Percentiles rank a stretch among this genome's conserved stretches.
phyloP scores from a whole-genome alignment of 1,139 yeast species.

The Suhomyces chickasaworum region DNA sequence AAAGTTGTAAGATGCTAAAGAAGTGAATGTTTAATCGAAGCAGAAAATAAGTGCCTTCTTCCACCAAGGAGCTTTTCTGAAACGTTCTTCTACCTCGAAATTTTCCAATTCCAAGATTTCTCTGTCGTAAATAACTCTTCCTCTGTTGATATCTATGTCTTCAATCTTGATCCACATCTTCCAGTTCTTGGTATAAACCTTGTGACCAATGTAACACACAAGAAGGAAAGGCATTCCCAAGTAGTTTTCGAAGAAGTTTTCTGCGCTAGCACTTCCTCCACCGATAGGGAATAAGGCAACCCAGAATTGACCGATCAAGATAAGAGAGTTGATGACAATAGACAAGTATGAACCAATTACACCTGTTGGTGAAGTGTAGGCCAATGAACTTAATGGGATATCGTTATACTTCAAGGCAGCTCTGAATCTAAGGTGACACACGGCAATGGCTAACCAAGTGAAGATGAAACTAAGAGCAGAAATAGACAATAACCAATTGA shows the following conservation, averaged over 20 bases:
- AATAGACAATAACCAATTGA: conserved; percentile 30
- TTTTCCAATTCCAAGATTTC: conserved; percentile 29
- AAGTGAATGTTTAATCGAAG: conserved; percentile 18
- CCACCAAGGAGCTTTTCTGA: conserved; percentile 26
- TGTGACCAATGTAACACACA: conserved; percentile 27
- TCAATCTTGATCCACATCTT: conserved; percentile 20
- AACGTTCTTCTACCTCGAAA: conserved; percentile 25
- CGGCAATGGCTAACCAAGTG: conserved; percentile 26
- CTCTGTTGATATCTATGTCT: conserved; percentile 25
- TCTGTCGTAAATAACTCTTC: conserved; percentile 27
- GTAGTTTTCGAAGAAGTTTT: conserved; percentile 28
- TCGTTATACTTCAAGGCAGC: conserved; percentile 26
- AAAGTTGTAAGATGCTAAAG: conserved; percentile 5
- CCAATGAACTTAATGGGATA: conserved; percentile 24
- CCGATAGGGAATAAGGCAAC: conserved; percentile 30
- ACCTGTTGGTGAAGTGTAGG: conserved; percentile 28
- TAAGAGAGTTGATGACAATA: conserved; percentile 24
- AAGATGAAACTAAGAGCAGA: conserved; percentile 28
- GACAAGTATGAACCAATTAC: conserved; percentile 26
- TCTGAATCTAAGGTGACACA: conserved; percentile 29
- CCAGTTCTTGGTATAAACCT: conserved; percentile 27
- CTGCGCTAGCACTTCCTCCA: conserved; percentile 24
- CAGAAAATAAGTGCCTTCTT: conserved; percentile 21
- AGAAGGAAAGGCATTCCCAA: conserved; percentile 26
- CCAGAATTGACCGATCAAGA: conserved; percentile 27